Percentiles rank a stretch among this genome's conserved stretches.
phyloP scores from a whole-genome alignment of 2,329 filamentous ascomycete genomes.

The Neurospora crassa region DNA sequence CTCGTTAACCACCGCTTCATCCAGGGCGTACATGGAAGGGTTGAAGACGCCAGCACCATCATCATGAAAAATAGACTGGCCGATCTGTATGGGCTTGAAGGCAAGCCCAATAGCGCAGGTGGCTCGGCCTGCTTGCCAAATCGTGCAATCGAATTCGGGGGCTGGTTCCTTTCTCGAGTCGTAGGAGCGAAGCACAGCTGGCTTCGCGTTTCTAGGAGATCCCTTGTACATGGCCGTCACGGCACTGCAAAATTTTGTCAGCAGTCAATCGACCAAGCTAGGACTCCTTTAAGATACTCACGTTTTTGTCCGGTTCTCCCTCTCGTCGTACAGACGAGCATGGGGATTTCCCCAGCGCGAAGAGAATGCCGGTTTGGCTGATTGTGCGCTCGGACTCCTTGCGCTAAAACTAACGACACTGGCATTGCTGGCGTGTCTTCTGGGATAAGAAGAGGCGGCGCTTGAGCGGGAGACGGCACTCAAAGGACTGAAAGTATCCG shows the following conservation, averaged over 20 bases:
- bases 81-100: constrained; percentile 92
- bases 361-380: constrained; percentile 41
- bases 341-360: constrained; percentile 71
- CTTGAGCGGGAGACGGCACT: constrained; percentile 32
- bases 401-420: constrained; percentile 76
- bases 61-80: constrained; percentile 88
- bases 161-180: constrained; percentile 87
- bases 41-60: constrained; percentile 91
- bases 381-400: constrained; percentile 49
- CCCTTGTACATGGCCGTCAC: constrained; percentile 89
- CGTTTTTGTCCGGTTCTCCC: constrained; percentile 85
- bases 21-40: constrained; percentile 72
- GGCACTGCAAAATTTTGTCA: constrained; percentile 48
- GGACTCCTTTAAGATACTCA: constrained; percentile 35
- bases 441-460: constrained; percentile 29
- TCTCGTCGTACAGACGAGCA: constrained; percentile 75
- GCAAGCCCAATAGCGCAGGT: constrained; percentile 84
- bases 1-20: constrained; percentile 86
- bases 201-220: constrained; percentile 55
- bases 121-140: constrained; percentile 96
- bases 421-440: constrained; percentile 66
- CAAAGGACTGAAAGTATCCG: constrained; percentile 31
- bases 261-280: background rate
- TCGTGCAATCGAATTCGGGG: constrained; percentile 85
- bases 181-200: constrained; percentile 80